Percentiles rank a stretch among this genome's conserved stretches.
Conservation (phyloP, 1,284 basidiomycete genomes). For the Cystobasidium sp. region DNA sequence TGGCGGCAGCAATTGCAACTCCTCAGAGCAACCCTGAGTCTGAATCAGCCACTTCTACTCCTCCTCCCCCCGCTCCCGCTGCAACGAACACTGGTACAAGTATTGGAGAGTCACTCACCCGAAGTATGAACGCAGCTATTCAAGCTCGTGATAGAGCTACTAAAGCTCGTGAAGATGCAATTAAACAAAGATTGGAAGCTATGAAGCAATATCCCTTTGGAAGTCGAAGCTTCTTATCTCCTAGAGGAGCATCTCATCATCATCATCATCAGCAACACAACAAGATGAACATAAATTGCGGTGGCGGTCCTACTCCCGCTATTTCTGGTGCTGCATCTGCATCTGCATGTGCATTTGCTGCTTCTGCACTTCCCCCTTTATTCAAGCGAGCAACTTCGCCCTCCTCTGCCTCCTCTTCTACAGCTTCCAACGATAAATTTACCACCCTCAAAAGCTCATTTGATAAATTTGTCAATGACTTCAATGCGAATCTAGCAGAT, state of each 20-base stretch:
- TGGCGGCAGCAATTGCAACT: too few relatives aligned
- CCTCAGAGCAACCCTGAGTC: too few relatives aligned
- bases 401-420: not conserved
- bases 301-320: not conserved
- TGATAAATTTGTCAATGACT: conserved; percentile 66
- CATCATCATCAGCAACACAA: too few relatives aligned
- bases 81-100: too few relatives aligned
- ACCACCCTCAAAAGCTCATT: conserved; percentile 62
- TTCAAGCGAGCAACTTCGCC: not conserved
- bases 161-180: conserved; percentile 5
- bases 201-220: too few relatives aligned
- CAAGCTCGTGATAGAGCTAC: not conserved
- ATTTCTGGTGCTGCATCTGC: not conserved
- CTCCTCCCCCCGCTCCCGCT: too few relatives aligned
- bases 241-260: too few relatives aligned
- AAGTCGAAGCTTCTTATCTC: too few relatives aligned
- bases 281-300: too few relatives aligned
- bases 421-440: conserved; percentile 15
- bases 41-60: too few relatives aligned
- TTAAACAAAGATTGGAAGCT: too few relatives aligned
- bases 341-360: too few relatives aligned
- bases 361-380: not conserved
- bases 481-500: conserved; percentile 62
- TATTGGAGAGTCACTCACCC: not conserved
- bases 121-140: not conserved